Base-by-base conservation (phyloP, 352 stramenopile species). In the Globisporangium camurandrum region DNA sequence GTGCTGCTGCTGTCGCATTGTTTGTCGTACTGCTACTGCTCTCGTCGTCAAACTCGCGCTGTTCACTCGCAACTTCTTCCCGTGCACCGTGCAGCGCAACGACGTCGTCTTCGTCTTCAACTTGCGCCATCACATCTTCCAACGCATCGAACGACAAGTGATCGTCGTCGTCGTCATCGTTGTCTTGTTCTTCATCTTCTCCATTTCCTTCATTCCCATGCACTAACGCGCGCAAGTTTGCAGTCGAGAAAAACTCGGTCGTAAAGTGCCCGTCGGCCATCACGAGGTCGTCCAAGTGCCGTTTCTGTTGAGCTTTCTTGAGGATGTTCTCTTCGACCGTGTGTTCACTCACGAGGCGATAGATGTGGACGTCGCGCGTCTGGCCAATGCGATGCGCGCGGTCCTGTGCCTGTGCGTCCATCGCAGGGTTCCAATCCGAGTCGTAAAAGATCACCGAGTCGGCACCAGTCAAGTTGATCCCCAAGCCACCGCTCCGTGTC, bases 271-370 rank as follows among this genome's bases (percentile, higher is more conserved):
- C 67, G 43, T 86, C 67, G 28, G 65, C 70, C 72, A 97, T 88
- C 16, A 92, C 93, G 4, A 99, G 62, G 31, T 96, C 95, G 65
- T 98, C 95, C 27, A 99, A 73, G 51, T 99, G 95, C 1, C 91
- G 80, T 71, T 99, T 99, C 62, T 99, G 96, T 51, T 93, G 82
- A 0, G 89, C 96, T 64, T 99, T 99, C n/a, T 86, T 81, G n/a
- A 99, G 61, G 56, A 99, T 99, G 67, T 99, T 99, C 66, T 99
- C 97, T 68, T 99, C 97, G 31, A 99, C 96, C 1, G 97, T 98
- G 61, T 97, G 84, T 49, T 97, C 84, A 24, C 85, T 98, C 5
- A 99, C 86, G 17, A 99, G 73, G 1, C 97, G 83, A 64, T 99
- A 99, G 42, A 99, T 99, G 61, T 99, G 93, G 11, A 99, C 97